Evolutionary conservation across 2,329 filamentous ascomycete genomes (phyloP).

Genomic region (Neobulgaria alba): DNA sequence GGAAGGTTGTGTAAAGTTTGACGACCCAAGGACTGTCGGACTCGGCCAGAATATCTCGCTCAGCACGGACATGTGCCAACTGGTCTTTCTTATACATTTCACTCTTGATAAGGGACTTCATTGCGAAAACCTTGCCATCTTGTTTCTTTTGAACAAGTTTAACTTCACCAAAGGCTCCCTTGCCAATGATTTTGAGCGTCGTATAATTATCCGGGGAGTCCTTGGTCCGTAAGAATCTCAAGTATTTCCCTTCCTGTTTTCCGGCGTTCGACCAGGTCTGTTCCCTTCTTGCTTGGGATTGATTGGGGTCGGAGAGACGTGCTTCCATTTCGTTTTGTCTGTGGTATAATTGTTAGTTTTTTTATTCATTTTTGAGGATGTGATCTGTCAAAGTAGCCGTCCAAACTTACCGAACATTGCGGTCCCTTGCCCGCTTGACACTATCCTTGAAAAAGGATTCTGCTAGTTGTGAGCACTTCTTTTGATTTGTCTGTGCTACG

Average conservation of each 20-base stretch:
- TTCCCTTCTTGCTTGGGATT: slow-evolving; percentile 68
- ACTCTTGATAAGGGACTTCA: slow-evolving; percentile 97
- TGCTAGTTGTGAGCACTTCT: slow-evolving; percentile 61
- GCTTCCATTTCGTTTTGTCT: slow-evolving; percentile 91
- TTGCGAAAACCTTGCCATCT: slow-evolving; percentile 93
- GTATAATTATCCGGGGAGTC: slow-evolving; percentile 92
- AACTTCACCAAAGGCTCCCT: slow-evolving; percentile 97
- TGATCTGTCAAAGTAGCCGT: not conserved
- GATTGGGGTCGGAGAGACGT: slow-evolving; percentile 67
- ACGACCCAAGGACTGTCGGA: slow-evolving; percentile 99
- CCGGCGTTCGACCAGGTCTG: slow-evolving; percentile 79
- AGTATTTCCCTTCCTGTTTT: slow-evolving; percentile 82
- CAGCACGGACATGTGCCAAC: slow-evolving; percentile 90
- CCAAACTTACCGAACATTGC: slow-evolving; percentile 72
- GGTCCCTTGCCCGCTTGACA: slow-evolving; percentile 88
- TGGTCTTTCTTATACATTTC: slow-evolving; percentile 99
- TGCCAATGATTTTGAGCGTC: slow-evolving; percentile 96
- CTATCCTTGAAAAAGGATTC: slow-evolving; percentile 98
- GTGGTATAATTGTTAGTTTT: slow-evolving; percentile 4
- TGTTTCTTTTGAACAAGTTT: slow-evolving; percentile 95
- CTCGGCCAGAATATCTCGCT: slow-evolving; percentile 95
- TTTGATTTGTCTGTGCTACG: slow-evolving; percentile 60
- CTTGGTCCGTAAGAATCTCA: slow-evolving; percentile 88
- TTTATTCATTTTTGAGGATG: not conserved
- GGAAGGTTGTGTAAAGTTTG: slow-evolving; percentile 96